Evolutionary conservation across 2,329 filamentous ascomycete species (phyloP).

Genomic region (Cercospora sojina): DNA sequence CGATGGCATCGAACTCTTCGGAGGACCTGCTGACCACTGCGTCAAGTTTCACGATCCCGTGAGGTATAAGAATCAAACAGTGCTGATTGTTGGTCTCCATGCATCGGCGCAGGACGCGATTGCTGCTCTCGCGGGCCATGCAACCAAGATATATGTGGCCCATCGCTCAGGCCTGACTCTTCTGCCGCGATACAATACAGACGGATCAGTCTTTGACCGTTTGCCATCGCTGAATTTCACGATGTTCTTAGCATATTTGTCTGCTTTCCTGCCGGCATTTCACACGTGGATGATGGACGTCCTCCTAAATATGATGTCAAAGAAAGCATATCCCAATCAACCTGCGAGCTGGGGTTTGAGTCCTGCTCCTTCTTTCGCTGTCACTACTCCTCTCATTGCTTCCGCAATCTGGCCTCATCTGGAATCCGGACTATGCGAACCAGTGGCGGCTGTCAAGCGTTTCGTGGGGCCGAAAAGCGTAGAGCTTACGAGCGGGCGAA

Average conservation of each 20-base stretch:
- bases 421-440: conserved; percentile 33
- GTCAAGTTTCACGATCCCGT: conserved; percentile 31
- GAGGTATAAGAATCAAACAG: conserved; percentile 41
- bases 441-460: conserved; percentile 29
- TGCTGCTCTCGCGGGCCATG: conserved; percentile 7
- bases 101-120: conserved; percentile 42
- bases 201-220: conserved; percentile 15
- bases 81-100: conserved; percentile 48
- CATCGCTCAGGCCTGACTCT: conserved; percentile 13
- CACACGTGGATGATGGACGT: conserved; percentile 14
- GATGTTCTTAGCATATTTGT: conserved; percentile 16
- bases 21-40: conserved; percentile 43
- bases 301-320: conserved; percentile 9
- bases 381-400: conserved; percentile 36
- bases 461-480: conserved; percentile 32
- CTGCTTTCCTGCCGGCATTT: background rate
- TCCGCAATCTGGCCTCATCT: conserved; percentile 36
- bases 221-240: conserved; percentile 27
- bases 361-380: conserved; percentile 32
- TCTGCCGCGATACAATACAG: conserved; percentile 3
- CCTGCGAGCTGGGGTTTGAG: conserved; percentile 31
- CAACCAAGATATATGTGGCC: conserved; percentile 14
- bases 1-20: conserved; percentile 41
- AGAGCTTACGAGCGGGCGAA: conserved; percentile 36
- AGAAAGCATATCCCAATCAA: conserved; percentile 16